Base-by-base conservation (phyloP, 768 basidiomycete species). In the Serendipita sp. region DNA sequence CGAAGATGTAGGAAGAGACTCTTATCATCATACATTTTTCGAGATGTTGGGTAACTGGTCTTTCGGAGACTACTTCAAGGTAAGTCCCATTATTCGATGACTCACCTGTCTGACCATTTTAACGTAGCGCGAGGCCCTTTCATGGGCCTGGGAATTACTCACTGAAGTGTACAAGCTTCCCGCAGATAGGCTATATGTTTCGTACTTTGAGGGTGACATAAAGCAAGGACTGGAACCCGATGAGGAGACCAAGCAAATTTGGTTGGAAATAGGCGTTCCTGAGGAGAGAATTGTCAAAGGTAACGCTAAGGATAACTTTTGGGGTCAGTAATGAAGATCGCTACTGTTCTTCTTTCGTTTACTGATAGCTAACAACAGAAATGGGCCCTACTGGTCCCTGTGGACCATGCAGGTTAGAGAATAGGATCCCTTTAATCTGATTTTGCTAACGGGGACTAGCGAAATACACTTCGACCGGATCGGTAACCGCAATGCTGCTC, bases 11-110 rank as follows among this genome's bases (percentile, higher is more conserved):
- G 96, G 96, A 44, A 95, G 93, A 75, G 96, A 97, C 73, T 94
- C 92, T 1, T 97, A 97, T 74, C 95, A 97, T 71, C 89, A 95
- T 72, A 96, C 91, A 1, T 94, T 95, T 77, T 99, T 99, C 71
- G 96, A 99, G 76, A 99, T 99, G 96, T 76, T 99, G 68, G 96
- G 96, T 44, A 99, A 99, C 74, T 99, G 96, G 96, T 97, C 94
- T 3, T 99, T 98, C 69, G 96, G 96, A 0, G 94, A 99, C 75
- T 99, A 99, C 78, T 99, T 99, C 85, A 99, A 99, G 84, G 94
- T 84, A 63, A 51, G 73, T 47, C 16, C 58, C 28, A 3, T 41
- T 32, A 18, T 23, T 28, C 28, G 34, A 18, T 11, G 41, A 16
- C 8, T 60, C 4, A 41, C 23, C 47, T 67, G 68, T 44, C 52